Base-by-base conservation (phyloP, 495 filamentous ascomycete species). In the Haplographium delicatum region DNA sequence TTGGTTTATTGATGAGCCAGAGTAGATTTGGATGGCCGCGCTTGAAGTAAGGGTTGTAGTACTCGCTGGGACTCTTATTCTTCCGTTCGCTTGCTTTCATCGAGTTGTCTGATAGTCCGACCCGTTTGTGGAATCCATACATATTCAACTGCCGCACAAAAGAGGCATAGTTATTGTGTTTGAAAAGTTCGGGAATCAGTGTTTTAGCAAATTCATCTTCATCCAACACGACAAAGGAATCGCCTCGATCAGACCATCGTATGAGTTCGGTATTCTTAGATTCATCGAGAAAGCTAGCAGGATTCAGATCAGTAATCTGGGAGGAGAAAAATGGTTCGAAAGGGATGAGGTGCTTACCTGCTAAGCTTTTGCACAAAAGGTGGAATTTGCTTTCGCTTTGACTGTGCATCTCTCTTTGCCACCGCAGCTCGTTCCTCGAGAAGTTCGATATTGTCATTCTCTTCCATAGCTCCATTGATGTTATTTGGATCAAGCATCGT, bases 91-190 rank as follows among this genome's bases (percentile, higher is more conserved):
- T 96, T 23, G 94, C 90, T 53, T 90, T 88, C 85, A 97, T 93
- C 0, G 91, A 96, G 63, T 95, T 95, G 65, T 97, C 93, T 5
- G 90, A 93, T 20, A 99, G 79, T 2, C 93, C 93, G 8, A 99
- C 94, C 44, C 91, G 88, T 72, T 99, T 99, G 67, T 99, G 93
- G 62, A 99, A 99, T 6, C 93, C 93, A 65, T 99, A 98, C 93
- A 98, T 97, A 62, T 98, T 98, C 54, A 98, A 76, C 62, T 98
- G 93, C 8, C 93, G 87, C 22, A 99, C 93, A 60, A 99, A 99
- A 1, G 94, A 97, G 5, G 93, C 91, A 65, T 97, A 99, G 66
- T 97, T 99, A 66, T 96, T 97, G 68, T 97, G 94, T 64, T 99
- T 99, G 78, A 97, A 99, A 6, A 96, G 75, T 62, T 97, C 93